Conservation (phyloP, 2,329 filamentous ascomycete genomes). For the Cladosporium cucumerinum region DNA sequence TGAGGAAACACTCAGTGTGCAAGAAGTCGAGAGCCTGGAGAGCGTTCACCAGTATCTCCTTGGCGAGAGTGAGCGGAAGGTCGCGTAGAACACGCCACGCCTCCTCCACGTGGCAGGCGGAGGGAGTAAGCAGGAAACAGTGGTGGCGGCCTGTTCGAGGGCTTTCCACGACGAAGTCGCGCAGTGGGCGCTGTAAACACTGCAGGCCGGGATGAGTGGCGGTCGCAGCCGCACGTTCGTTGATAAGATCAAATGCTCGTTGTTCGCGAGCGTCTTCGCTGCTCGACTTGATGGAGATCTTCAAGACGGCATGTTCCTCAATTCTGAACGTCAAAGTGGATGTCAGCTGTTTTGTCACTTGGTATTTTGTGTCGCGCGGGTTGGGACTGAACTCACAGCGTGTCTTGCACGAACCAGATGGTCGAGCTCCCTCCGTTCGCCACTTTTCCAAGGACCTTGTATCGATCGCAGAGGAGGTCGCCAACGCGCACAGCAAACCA, state of each 20-base stretch:
- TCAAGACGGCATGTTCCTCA: slow-evolving; percentile 2
- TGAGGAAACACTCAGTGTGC: slow-evolving; percentile 7
- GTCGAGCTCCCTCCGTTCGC: slow-evolving; percentile 13
- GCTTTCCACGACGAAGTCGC: slow-evolving; percentile 4
- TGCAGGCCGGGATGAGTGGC: slow-evolving; percentile 7
- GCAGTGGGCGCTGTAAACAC: slow-evolving; percentile 9
- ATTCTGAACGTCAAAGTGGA: background rate
- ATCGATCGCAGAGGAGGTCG: slow-evolving; percentile 6
- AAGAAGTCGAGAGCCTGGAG: slow-evolving; percentile 9
- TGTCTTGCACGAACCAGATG: slow-evolving; percentile 8
- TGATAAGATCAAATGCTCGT: slow-evolving; percentile 2
- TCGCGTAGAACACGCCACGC: slow-evolving; percentile 5
- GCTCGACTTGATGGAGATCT: slow-evolving; percentile 9
- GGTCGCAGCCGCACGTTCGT: background rate
- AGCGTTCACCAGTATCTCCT: slow-evolving; percentile 2
- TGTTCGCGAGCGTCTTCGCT: slow-evolving; percentile 8
- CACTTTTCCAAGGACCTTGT: slow-evolving; percentile 15
- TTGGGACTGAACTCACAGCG: background rate
- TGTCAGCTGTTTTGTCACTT: background rate
- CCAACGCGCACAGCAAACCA: slow-evolving; percentile 11
- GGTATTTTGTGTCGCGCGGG: background rate
- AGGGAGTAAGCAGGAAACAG: slow-evolving; percentile 5
- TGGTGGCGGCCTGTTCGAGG: slow-evolving; percentile 6
- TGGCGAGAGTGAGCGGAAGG: slow-evolving; percentile 1
- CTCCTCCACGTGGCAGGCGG: slow-evolving; percentile 11